Base-by-base conservation (phyloP, 192 early-diverging fungal species). In the Glomus cerebriforme region DNA sequence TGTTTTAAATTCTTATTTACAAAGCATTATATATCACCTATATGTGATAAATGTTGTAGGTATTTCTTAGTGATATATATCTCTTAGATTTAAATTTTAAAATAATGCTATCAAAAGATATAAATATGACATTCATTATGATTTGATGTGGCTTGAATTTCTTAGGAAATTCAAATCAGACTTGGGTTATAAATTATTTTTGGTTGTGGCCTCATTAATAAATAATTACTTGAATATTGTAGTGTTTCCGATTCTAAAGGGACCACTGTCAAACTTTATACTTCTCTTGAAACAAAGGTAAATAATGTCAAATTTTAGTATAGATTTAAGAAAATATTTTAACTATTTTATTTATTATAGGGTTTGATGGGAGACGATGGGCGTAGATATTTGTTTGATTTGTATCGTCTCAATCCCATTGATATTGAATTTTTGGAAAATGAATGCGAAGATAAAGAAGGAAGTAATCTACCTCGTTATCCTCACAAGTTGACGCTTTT, bases 361-460 rank as follows among this genome's bases (percentile, higher is more conserved):
- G 96, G 97, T 15, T 89, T 99, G 62, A 80, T 93, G 26, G 96
- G 97, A 59, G 91, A 90, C n/a, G 98, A 99, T 81, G 92, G 93
- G 12, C 92, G 96, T 85, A 88, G 92, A 45, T 99, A 99, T 83
- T 79, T 99, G 34, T 82, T 99, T 80, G 98, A 99, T 85, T 86
- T 98, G 67, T 96, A 94, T 86, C 92, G 98, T 49, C 82, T 97
- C 62, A 93, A 92, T 19, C 97, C 98, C 26, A 90, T 95, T 59
- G 98, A 99, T 84, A 88, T 95, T 67, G 91, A 91, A 77, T 99
- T 99, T 82, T 84, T 92, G 71, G 95, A 97, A 69, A 82, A 83
- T 39, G 92, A 91, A 78, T 87, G 89, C 63, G 62, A 74, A n/a
- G 87, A 87, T 49, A 90, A 84, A 73, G 84, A 90, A 68, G 85